Conservation (phyloP, 176 grass and related monocot genomes). For the Chloris gayana region DNA sequence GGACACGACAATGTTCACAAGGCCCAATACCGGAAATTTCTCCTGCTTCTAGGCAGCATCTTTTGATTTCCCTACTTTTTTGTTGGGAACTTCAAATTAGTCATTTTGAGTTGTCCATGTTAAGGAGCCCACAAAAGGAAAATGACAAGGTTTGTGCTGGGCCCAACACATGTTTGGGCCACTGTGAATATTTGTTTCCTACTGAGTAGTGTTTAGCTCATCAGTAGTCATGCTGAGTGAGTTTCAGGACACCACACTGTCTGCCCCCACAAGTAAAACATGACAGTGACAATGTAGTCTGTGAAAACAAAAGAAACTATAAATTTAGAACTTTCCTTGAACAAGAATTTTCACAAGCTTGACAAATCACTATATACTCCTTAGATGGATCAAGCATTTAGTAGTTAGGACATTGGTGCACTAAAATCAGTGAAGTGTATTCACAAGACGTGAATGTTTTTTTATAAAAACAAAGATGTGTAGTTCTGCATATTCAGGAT, state of each 20-base stretch:
- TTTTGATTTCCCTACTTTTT: slow-evolving; percentile 39
- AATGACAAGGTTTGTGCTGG: slow-evolving; percentile 36
- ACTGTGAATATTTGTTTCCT: slow-evolving; percentile 36
- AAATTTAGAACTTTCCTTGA: not conserved
- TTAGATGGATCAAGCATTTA: not conserved
- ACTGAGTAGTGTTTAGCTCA: slow-evolving; percentile 15
- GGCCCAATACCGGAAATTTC: slow-evolving; percentile 50
- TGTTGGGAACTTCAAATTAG: slow-evolving; percentile 43
- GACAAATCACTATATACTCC: not conserved
- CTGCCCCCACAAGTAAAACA: not conserved
- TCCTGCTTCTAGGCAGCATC: slow-evolving; percentile 51
- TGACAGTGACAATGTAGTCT: not conserved
- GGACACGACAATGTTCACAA: slow-evolving; percentile 48
- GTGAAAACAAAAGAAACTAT: too few relatives aligned
- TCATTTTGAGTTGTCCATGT: slow-evolving; percentile 53
- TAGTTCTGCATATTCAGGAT: not conserved
- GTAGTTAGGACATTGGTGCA: not conserved
- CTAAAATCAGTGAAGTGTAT: not conserved
- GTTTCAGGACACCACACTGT: not conserved
- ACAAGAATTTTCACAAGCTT: slow-evolving; percentile 19
- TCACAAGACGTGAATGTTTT: not conserved
- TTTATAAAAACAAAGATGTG: too few relatives aligned
- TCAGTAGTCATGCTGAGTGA: not conserved
- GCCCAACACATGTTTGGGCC: slow-evolving; percentile 28
- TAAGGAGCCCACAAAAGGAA: slow-evolving; percentile 61